Percentiles rank a stretch among this genome's conserved stretches.
Evolutionary conservation across 73 alveolate genomes (phyloP).

Genomic region (Stentor coeruleus): DNA sequence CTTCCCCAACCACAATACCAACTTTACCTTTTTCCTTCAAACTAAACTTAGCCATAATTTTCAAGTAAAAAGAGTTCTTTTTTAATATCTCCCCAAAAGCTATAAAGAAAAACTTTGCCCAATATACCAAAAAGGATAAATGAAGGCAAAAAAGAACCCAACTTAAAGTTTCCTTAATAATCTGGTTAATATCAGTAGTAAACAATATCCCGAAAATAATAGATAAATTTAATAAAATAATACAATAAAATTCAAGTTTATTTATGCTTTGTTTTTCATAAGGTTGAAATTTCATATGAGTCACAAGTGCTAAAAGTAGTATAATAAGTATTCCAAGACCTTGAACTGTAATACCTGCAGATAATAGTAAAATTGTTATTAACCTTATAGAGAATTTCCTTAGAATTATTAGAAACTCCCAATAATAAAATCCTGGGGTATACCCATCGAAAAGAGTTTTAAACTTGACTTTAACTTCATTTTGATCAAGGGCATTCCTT

Average conservation of each 20-base stretch:
- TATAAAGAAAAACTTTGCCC: not conserved
- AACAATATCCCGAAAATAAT: not conserved
- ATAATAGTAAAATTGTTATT: not conserved
- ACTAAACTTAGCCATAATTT: not conserved
- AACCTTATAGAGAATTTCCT: not conserved
- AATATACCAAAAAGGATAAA: not conserved
- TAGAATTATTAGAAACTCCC: not conserved
- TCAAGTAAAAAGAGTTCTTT: not conserved
- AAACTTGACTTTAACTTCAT: not conserved
- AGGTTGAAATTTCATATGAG: not conserved
- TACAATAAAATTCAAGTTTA: not conserved
- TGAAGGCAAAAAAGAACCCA: not conserved
- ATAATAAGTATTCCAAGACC: not conserved
- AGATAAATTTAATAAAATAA: not conserved
- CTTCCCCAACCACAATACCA: not conserved
- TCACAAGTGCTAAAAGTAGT: not conserved
- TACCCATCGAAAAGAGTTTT: not conserved
- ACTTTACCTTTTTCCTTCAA: not conserved
- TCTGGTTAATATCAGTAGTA: not conserved
- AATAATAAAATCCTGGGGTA: not conserved
- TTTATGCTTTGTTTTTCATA: not conserved
- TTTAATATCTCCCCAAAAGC: not conserved
- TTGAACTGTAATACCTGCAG: not conserved
- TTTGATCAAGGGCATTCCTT: not conserved
- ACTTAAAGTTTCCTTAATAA: not conserved